Evolutionary conservation across 352 stramenopile genomes (phyloP).

Genomic region (Phytophthora syringae): DNA sequence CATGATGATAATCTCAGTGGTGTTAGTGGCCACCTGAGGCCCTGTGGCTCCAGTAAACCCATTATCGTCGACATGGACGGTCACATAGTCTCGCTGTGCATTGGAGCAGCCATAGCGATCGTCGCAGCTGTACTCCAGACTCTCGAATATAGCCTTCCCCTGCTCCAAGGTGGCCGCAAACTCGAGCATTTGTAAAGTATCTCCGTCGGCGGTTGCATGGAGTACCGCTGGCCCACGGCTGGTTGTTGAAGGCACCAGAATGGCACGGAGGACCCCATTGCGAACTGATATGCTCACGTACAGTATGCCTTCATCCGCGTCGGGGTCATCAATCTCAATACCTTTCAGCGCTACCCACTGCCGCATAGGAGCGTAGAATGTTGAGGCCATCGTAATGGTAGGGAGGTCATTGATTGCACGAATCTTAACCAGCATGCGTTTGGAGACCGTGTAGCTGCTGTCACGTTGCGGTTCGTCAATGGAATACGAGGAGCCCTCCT

Average conservation of each 20-base stretch:
- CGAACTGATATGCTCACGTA: constrained; percentile 51
- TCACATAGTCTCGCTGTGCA: constrained; percentile 42
- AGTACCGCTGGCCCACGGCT: constrained; percentile 13
- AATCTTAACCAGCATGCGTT: constrained; percentile 52
- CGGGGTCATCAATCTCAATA: constrained; percentile 48
- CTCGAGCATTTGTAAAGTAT: constrained; percentile 30
- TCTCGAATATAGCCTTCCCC: constrained; percentile 29
- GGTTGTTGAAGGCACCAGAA: neutral
- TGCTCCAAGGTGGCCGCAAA: constrained; percentile 39
- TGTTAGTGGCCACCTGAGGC: constrained; percentile 34
- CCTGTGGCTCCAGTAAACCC: constrained; percentile 50
- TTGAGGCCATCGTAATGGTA: constrained; percentile 31
- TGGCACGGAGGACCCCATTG: constrained; percentile 43
- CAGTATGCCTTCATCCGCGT: constrained; percentile 46
- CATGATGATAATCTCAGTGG: constrained; percentile 27
- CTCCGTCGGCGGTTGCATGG: constrained; percentile 6
- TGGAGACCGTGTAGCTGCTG: constrained; percentile 38
- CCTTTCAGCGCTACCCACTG: constrained; percentile 33
- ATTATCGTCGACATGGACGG: constrained; percentile 64
- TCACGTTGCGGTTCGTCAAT: constrained; percentile 6
- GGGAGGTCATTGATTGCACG: constrained; percentile 53
- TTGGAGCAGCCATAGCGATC: constrained; percentile 33
- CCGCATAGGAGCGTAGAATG: constrained; percentile 37
- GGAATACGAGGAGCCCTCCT: neutral
- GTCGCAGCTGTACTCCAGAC: constrained; percentile 49